These are phyloP conservation scores for Trametes meyenii DNA, from an alignment of 768 basidiomycete genomes.

Conservation along the genomic window DNA sequence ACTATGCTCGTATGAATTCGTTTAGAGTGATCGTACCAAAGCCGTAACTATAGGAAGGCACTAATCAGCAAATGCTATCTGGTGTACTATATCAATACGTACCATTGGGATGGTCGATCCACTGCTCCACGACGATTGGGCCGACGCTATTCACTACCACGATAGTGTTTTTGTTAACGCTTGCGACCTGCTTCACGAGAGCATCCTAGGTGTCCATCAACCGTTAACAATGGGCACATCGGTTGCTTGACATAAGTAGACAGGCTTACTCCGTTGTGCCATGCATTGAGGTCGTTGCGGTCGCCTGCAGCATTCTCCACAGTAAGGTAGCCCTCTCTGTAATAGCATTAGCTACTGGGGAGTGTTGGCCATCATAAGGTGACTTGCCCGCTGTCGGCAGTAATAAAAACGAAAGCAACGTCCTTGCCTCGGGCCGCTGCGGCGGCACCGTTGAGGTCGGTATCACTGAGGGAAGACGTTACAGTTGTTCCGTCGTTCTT, in stretches of 20 bases:
- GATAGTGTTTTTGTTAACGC: constrained; percentile 73
- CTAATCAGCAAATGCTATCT: background rate
- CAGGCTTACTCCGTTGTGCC: constrained; percentile 38
- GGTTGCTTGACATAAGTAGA: constrained; percentile 15
- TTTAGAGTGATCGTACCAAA: background rate
- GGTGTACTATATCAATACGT: background rate
- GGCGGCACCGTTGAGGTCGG: constrained; percentile 48
- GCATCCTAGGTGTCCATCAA: constrained; percentile 28
- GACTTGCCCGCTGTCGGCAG: constrained; percentile 37
- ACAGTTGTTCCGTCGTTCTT: constrained; percentile 44
- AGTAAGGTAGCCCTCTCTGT: constrained; percentile 50
- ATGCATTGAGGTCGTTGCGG: constrained; percentile 38
- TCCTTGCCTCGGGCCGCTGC: constrained; percentile 51
- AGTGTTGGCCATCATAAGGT: background rate
- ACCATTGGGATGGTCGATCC: constrained; percentile 75
- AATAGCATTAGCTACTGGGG: constrained; percentile 14
- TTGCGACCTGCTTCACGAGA: constrained; percentile 59
- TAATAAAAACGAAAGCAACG: constrained; percentile 59
- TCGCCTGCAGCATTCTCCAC: constrained; percentile 66
- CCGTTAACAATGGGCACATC: too few relatives aligned
- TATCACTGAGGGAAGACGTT: constrained; percentile 51
- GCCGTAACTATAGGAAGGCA: constrained; percentile 3
- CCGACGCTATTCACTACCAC: constrained; percentile 75
- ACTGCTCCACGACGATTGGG: constrained; percentile 65
- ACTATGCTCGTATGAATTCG: background rate